Conservation (phyloP, 2,329 filamentous ascomycete genomes). For the Hymenoscyphus occultus region DNA sequence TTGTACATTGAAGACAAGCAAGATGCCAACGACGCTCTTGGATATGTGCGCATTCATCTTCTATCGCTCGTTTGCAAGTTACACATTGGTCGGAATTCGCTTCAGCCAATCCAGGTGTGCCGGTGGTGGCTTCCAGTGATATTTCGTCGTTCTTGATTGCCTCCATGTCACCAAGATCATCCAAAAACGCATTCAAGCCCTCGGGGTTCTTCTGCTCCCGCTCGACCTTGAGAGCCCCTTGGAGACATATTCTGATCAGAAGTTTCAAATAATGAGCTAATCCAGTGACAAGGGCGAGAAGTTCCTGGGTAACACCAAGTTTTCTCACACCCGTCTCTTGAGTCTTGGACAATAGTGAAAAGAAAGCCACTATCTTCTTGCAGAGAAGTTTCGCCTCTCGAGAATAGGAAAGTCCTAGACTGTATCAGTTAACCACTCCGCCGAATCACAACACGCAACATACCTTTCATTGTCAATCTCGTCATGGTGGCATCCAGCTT, state of each 20-base stretch:
- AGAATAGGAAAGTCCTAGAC: conserved; percentile 77
- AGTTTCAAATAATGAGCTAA: conserved; percentile 97
- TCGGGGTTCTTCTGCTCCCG: conserved; percentile 72
- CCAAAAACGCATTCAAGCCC: conserved; percentile 78
- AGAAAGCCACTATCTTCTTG: conserved; percentile 99
- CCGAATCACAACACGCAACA: conserved; percentile 29
- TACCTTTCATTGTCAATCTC: conserved; percentile 71
- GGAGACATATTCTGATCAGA: conserved; percentile 92
- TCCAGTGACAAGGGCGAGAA: conserved; percentile 95
- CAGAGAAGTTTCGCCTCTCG: conserved; percentile 98
- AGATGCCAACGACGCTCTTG: conserved; percentile 81
- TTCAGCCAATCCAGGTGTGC: conserved; percentile 65
- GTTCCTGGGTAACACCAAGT: conserved; percentile 92
- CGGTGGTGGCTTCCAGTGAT: conserved; percentile 62
- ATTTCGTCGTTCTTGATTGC: conserved; percentile 68
- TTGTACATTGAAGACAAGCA: conserved; percentile 67
- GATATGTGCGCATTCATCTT: conserved; percentile 83
- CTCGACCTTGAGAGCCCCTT: conserved; percentile 88
- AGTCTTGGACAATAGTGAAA: conserved; percentile 88
- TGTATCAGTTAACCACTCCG: conserved; percentile 14
- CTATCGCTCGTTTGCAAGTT: conserved; percentile 80
- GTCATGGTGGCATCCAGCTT: conserved; percentile 73
- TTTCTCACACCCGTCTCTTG: conserved; percentile 88
- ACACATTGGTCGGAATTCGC: conserved; percentile 82
- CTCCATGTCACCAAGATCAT: conserved; percentile 82